Percentiles rank a stretch among this genome's conserved stretches.
phyloP scores from a whole-genome alignment of 2,329 filamentous ascomycete species.

The Beauveria pseudobassiana region DNA sequence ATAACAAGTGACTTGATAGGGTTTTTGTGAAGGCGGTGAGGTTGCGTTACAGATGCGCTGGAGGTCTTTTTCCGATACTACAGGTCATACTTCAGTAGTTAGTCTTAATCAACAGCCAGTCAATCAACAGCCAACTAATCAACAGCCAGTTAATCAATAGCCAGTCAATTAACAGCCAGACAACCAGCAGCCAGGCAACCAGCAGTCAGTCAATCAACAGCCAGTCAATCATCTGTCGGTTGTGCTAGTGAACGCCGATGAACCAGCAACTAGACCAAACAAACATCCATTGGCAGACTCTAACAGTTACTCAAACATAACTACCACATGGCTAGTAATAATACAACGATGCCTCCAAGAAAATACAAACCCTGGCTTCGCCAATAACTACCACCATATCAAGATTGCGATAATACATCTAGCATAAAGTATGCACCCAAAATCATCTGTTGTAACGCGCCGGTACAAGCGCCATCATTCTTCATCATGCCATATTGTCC shows the following conservation, averaged over 20 bases:
- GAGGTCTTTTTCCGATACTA: too few species aligned
- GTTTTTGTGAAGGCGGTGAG: too few species aligned
- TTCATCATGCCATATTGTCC: constrained; percentile 6
- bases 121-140: too few species aligned
- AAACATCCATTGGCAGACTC: constrained; percentile 7
- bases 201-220: too few species aligned
- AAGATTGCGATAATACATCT: constrained; percentile 9
- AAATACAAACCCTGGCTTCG: constrained; percentile 7
- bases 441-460: constrained; percentile 1
- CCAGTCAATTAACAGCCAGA: too few species aligned
- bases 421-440: constrained; percentile 7
- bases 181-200: too few species aligned
- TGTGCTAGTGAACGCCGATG: not conserved
- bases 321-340: constrained; percentile 10
- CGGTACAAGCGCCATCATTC: not conserved
- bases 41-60: too few species aligned
- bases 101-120: too few species aligned
- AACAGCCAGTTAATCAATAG: too few species aligned
- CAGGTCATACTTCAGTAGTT: too few species aligned
- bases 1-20: too few species aligned
- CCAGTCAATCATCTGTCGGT: not conserved
- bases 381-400: constrained; percentile 12
- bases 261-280: not conserved
- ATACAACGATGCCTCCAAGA: constrained; percentile 9
- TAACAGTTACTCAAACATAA: constrained; percentile 8